A percentile compares a stretch with the other conserved stretches of the same genome.
phyloP scores from a whole-genome alignment of 2,329 filamentous ascomycete species.

The Bipolaris oryzae region DNA sequence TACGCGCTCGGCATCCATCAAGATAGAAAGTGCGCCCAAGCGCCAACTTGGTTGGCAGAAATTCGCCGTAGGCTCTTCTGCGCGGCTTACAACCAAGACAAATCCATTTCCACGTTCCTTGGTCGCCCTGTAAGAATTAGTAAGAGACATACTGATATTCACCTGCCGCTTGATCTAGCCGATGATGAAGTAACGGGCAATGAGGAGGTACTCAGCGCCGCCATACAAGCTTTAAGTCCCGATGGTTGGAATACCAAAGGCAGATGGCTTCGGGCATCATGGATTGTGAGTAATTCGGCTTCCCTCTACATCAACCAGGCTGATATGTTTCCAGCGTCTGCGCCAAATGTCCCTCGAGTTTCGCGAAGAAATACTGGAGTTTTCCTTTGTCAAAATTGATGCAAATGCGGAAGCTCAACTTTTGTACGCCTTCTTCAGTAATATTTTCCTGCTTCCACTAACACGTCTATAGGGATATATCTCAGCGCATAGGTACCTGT shows the following conservation, averaged over 20 bases:
- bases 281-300: conserved; percentile 24
- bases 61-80: conserved; percentile 38
- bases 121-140: conserved; percentile 41
- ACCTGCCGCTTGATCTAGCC: conserved; percentile 38
- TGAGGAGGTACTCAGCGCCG: conserved; percentile 20
- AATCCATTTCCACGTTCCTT: conserved; percentile 44
- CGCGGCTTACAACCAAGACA: conserved; percentile 40
- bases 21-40: conserved; percentile 30
- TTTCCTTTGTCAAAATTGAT: conserved; percentile 32
- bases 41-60: conserved; percentile 39
- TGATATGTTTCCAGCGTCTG: conserved; percentile 21
- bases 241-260: conserved; percentile 51
- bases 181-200: conserved; percentile 36
- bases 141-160: conserved; percentile 39
- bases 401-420: conserved; percentile 28
- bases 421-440: conserved; percentile 13
- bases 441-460: not conserved
- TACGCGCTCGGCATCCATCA: conserved; percentile 43
- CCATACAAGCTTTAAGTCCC: conserved; percentile 29
- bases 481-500: conserved; percentile 31
- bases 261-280: conserved; percentile 34
- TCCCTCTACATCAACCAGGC: not conserved
- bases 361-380: conserved; percentile 45
- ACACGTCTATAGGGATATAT: conserved; percentile 31
- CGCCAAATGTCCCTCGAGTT: conserved; percentile 33